Evolutionary conservation across 805 yeast species (phyloP).

Genomic region (Zygosaccharomyces lentus): DNA sequence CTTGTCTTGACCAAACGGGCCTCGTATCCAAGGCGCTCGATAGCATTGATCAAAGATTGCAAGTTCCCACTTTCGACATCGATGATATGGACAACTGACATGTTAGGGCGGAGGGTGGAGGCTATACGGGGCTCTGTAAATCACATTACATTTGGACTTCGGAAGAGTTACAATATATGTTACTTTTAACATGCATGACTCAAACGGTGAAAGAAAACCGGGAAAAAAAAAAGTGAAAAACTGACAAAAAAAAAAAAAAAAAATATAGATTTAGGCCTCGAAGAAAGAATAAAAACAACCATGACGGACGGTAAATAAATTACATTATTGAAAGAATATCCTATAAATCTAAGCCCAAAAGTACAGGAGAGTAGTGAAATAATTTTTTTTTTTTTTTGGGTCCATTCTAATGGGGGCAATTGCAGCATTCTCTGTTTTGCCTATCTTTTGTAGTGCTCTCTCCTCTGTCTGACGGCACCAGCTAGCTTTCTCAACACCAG

Average conservation of each 20-base stretch:
- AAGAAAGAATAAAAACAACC: background rate
- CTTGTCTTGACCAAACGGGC: conserved; percentile 58
- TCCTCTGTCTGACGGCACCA: conserved; percentile 77
- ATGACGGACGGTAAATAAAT: background rate
- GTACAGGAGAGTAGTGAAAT: too few species aligned
- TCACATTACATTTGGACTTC: too few species aligned
- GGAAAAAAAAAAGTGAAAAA: background rate
- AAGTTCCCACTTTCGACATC: conserved; percentile 94
- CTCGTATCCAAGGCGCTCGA: conserved; percentile 68
- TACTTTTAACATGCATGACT: background rate
- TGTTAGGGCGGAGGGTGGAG: conserved; percentile 5
- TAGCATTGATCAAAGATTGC: conserved; percentile 83
- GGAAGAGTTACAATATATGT: too few species aligned
- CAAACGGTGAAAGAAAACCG: background rate
- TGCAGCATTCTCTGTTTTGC: too few species aligned
- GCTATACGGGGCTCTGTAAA: background rate
- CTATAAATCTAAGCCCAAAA: background rate
- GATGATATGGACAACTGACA: conserved; percentile 52
- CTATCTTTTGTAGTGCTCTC: conserved; percentile 39
- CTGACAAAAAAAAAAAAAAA: background rate
- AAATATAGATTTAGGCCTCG: background rate
- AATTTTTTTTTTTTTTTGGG: too few species aligned
- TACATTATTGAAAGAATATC: background rate
- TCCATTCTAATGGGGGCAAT: too few species aligned
- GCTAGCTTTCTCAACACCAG: conserved; percentile 74